phyloP scores from a whole-genome alignment of 345 rosid species.

The Gynandropsis gynandra region DNA sequence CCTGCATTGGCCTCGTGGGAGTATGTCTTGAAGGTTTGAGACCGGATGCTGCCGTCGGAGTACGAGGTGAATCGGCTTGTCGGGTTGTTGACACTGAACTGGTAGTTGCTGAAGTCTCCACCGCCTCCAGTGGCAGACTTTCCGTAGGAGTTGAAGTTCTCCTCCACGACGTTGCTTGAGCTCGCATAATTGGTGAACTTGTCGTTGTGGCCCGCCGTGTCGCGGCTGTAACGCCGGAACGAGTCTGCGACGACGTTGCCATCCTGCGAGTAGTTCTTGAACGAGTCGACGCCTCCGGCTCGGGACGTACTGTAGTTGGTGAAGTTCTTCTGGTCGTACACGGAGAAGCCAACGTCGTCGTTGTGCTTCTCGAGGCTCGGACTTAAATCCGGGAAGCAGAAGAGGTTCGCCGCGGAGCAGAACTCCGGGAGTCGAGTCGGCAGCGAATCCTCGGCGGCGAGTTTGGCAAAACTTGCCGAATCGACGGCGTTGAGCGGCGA shows the following conservation, averaged over 20 bases:
- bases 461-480: slow-evolving; percentile 56
- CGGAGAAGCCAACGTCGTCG: slow-evolving; percentile 45
- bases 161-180: slow-evolving; percentile 46
- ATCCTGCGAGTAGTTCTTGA: slow-evolving; percentile 41
- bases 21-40: slow-evolving; percentile 49
- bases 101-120: slow-evolving; percentile 55
- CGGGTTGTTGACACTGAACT: slow-evolving; percentile 47
- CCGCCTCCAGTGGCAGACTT: slow-evolving; percentile 49
- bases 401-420: slow-evolving; percentile 75
- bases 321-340: slow-evolving; percentile 58
- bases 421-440: slow-evolving; percentile 53
- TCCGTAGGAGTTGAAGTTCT: slow-evolving; percentile 75
- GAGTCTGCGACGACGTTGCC: slow-evolving; percentile 35
- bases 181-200: slow-evolving; percentile 38
- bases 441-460: slow-evolving; percentile 55
- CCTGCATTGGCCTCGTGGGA: slow-evolving; percentile 52
- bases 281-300: slow-evolving; percentile 48
- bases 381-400: slow-evolving; percentile 65
- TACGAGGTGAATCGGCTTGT: slow-evolving; percentile 53
- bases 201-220: slow-evolving; percentile 35
- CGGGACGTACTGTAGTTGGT: slow-evolving; percentile 54
- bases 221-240: slow-evolving; percentile 55
- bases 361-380: slow-evolving; percentile 38
- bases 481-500: slow-evolving; percentile 67
- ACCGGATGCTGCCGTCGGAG: slow-evolving; percentile 36